A percentile compares a stretch with the other conserved stretches of the same genome.
These are phyloP conservation scores for Trichoderma asperelloides DNA, from an alignment of 495 filamentous ascomycete genomes.

Conservation along the genomic window DNA sequence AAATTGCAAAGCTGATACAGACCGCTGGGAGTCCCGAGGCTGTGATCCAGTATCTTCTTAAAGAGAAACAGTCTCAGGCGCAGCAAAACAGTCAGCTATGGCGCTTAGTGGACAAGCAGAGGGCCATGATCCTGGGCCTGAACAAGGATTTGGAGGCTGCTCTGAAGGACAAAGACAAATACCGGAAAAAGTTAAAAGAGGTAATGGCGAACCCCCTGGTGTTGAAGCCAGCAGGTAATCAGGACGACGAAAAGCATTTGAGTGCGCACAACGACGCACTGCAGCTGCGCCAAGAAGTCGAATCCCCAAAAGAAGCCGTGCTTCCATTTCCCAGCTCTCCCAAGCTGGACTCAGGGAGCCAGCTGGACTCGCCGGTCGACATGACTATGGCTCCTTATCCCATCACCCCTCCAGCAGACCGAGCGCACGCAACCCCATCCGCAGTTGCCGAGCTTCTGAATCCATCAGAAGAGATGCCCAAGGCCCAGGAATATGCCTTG, in stretches of 20 bases:
- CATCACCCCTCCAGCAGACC: conserved; percentile 43
- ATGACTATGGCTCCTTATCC: conserved; percentile 47
- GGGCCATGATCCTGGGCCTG: conserved; percentile 83
- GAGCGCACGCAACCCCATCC: conserved; percentile 15
- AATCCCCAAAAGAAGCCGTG: conserved; percentile 20
- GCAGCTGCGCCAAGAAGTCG: background rate
- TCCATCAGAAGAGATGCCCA: conserved; percentile 46
- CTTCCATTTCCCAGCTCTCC: conserved; percentile 32
- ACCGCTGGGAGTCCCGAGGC: conserved; percentile 85
- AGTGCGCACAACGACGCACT: background rate
- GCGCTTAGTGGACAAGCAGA: conserved; percentile 92
- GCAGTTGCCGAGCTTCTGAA: conserved; percentile 35
- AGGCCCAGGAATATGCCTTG: conserved; percentile 41
- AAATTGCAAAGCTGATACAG: conserved; percentile 64
- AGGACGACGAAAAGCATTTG: background rate
- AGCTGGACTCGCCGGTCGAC: conserved; percentile 42
- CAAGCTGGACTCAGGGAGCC: conserved; percentile 32
- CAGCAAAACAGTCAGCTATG: conserved; percentile 90
- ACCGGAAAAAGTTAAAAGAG: conserved; percentile 84
- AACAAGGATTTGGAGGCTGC: conserved; percentile 92
- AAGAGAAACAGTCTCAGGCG: conserved; percentile 79
- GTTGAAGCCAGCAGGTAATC: background rate
- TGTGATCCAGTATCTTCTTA: conserved; percentile 77
- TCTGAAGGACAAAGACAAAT: conserved; percentile 89
- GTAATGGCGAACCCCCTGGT: conserved; percentile 29